Percentiles rank a stretch among this genome's conserved stretches.
These are phyloP conservation scores for Arabis hirsuta DNA, from an alignment of 345 rosid genomes.

Conservation along the genomic window DNA sequence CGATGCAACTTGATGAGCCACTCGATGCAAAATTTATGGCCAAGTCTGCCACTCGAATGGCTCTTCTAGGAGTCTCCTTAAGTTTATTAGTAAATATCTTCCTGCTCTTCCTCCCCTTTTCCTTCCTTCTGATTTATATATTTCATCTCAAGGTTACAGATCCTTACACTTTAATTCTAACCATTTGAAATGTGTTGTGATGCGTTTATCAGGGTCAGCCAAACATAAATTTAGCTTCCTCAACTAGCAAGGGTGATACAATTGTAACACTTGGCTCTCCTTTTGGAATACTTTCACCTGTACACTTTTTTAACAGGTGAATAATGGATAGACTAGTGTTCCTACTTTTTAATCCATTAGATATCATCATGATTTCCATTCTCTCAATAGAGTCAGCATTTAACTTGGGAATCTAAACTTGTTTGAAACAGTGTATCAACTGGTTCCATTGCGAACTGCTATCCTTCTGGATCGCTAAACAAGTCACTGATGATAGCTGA, in stretches of 20 bases:
- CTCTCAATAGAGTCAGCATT: slow-evolving; percentile 1
- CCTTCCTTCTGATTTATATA: slow-evolving; percentile 18
- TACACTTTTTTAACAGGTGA: slow-evolving; percentile 92
- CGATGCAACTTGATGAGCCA: slow-evolving; percentile 50
- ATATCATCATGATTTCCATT: slow-evolving; percentile 7
- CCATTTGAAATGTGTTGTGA: neutral
- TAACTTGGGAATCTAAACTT: slow-evolving; percentile 23
- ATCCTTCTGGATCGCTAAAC: slow-evolving; percentile 62
- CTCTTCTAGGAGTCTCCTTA: slow-evolving; percentile 72
- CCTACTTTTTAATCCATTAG: slow-evolving; percentile 1
- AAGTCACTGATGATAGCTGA: slow-evolving; percentile 85
- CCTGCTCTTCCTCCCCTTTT: slow-evolving; percentile 17
- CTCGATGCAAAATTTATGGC: slow-evolving; percentile 54
- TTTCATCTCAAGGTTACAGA: slow-evolving; percentile 16
- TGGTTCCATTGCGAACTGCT: slow-evolving; percentile 82
- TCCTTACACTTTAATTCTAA: slow-evolving; percentile 12
- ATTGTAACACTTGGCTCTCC: slow-evolving; percentile 92
- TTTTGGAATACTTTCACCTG: slow-evolving; percentile 85
- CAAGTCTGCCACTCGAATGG: slow-evolving; percentile 71
- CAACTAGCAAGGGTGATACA: slow-evolving; percentile 63
- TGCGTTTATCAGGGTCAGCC: slow-evolving; percentile 60
- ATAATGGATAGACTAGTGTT: slow-evolving; percentile 12
- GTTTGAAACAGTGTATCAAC: slow-evolving; percentile 68
- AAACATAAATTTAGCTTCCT: slow-evolving; percentile 46
- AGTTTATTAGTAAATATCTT: slow-evolving; percentile 52